Conservation (phyloP, 1,139 yeast species). For the Saccharomycopsis hybrid region DNA sequence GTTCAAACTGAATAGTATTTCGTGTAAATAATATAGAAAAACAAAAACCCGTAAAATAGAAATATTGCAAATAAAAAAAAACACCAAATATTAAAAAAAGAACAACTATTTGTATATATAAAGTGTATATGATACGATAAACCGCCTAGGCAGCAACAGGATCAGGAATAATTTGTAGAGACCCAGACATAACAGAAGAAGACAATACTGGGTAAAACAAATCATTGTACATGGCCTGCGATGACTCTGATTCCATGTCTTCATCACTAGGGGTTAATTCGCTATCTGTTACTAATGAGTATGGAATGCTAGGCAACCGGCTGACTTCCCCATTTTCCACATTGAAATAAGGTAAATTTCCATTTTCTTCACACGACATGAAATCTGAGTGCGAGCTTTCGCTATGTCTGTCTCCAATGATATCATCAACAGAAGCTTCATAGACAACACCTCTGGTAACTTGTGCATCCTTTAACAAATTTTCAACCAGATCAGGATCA, state of each 20-base stretch:
- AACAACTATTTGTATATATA: too few relatives aligned
- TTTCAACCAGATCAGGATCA: conserved; percentile 38
- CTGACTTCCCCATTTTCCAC: neutral
- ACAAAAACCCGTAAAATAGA: too few relatives aligned
- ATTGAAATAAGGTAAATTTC: too few relatives aligned
- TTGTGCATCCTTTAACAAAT: conserved; percentile 37
- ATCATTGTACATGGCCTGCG: neutral
- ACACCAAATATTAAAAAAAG: too few relatives aligned
- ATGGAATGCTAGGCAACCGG: neutral
- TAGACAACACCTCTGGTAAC: conserved; percentile 38
- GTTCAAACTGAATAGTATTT: too few relatives aligned
- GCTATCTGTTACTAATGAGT: conserved; percentile 2
- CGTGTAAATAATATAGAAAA: too few relatives aligned
- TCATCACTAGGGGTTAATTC: conserved; percentile 1
- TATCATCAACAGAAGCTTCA: neutral
- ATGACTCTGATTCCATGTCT: neutral
- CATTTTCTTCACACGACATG: too few relatives aligned
- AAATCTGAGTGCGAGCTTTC: neutral
- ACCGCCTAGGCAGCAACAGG: neutral
- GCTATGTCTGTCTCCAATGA: neutral
- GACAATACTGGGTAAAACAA: conserved; percentile 13
- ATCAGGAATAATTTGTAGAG: neutral
- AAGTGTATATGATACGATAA: too few relatives aligned
- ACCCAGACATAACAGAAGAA: neutral
- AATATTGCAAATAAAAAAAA: too few relatives aligned